These are phyloP conservation scores for Pythium rhizo-oryzae DNA, from an alignment of 352 stramenopile genomes.

Conservation along the genomic window DNA sequence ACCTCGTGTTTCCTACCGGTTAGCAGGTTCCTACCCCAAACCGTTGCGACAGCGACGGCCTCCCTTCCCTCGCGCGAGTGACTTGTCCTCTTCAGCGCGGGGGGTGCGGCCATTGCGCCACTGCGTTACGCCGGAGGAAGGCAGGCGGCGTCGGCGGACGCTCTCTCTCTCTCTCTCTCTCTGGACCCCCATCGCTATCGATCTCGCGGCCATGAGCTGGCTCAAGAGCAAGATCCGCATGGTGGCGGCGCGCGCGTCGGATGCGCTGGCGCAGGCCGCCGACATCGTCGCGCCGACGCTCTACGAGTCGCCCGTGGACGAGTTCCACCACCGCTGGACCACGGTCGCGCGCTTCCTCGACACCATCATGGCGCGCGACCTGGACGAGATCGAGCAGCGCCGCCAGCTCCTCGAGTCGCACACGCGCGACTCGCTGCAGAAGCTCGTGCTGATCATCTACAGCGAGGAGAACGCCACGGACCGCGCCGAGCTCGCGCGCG, in stretches of 20 bases:
- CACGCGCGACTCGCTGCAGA: constrained; percentile 82
- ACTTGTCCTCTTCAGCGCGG: background rate
- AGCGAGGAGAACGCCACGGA: constrained; percentile 82
- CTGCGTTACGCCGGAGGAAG: background rate
- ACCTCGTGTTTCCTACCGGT: constrained; percentile 10
- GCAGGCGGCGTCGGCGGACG: background rate
- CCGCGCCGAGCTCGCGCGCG: constrained; percentile 59
- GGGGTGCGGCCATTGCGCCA: background rate
- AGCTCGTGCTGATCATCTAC: constrained; percentile 87
- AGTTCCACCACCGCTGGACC: constrained; percentile 87
- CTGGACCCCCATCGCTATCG: no score
- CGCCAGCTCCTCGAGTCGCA: constrained; percentile 76
- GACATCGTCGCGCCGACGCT: constrained; percentile 80
- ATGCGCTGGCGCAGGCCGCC: constrained; percentile 72
- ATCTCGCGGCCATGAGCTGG: constrained; percentile 55
- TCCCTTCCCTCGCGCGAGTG: background rate
- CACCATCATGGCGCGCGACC: constrained; percentile 60
- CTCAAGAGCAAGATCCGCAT: constrained; percentile 80
- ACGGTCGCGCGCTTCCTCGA: constrained; percentile 81
- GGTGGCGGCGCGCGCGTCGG: constrained; percentile 72
- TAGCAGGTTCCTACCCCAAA: background rate
- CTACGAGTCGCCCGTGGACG: constrained; percentile 80
- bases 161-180: constrained; percentile 3
- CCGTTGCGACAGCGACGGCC: background rate
- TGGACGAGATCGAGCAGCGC: constrained; percentile 74